These are phyloP conservation scores for Galerina marginata DNA, from an alignment of 768 basidiomycete genomes.

Conservation along the genomic window DNA sequence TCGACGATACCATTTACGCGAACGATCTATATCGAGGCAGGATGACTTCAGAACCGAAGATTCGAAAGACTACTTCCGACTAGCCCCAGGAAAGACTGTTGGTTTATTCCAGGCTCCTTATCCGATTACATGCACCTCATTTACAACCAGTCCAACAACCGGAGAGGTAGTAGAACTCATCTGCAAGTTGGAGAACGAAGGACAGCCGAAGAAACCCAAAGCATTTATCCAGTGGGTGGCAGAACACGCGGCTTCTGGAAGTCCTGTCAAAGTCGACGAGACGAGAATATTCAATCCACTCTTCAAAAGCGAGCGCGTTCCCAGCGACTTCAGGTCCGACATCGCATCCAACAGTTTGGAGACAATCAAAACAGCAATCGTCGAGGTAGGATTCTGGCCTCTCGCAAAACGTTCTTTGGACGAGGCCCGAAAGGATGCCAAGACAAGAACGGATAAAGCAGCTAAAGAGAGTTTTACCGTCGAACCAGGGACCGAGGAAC, in stretches of 20 bases:
- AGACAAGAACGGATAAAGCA: conserved; percentile 64
- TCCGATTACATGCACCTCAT: conserved; percentile 93
- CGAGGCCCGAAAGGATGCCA: conserved; percentile 71
- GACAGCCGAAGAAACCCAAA: conserved; percentile 77
- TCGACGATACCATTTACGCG: conserved; percentile 86
- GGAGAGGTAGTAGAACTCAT: conserved; percentile 82
- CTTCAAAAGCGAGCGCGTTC: conserved; percentile 93
- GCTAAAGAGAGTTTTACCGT: conserved; percentile 48
- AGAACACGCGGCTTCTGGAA: conserved; percentile 75
- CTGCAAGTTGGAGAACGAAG: conserved; percentile 77
- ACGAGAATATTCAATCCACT: conserved; percentile 90
- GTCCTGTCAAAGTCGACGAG: conserved; percentile 87
- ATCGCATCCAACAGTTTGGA: conserved; percentile 84
- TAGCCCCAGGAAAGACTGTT: conserved; percentile 97
- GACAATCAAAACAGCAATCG: conserved; percentile 77
- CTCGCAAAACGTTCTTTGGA: conserved; percentile 71
- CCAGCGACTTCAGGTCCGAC: conserved; percentile 82
- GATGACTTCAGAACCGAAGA: conserved; percentile 94
- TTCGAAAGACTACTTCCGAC: conserved; percentile 94
- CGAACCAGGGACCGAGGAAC: conserved; percentile 40
- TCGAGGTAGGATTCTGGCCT: conserved; percentile 90
- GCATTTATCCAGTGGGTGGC: conserved; percentile 98
- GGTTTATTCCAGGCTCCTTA: conserved; percentile 93
- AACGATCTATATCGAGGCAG: conserved; percentile 88
- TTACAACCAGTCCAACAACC: conserved; percentile 73